Conservation (phyloP, 2,329 filamentous ascomycete species). For the Cordyceps cateniannulata region DNA sequence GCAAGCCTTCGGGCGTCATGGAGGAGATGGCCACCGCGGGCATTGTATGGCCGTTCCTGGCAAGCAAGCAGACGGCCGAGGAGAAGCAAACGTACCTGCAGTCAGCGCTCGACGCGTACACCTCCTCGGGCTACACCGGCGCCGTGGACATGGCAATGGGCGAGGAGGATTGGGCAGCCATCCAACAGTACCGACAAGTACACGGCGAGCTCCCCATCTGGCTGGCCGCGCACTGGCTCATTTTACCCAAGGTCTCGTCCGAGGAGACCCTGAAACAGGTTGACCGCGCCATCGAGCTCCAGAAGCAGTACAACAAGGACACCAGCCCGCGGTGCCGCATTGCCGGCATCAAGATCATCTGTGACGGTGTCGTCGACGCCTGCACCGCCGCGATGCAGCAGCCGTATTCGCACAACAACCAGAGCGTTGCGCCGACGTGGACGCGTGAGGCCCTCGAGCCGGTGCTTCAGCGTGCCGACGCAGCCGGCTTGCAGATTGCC, state of each 20-base stretch:
- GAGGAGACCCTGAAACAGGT: conserved; percentile 34
- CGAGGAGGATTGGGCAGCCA: conserved; percentile 36
- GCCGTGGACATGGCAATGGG: conserved; percentile 51
- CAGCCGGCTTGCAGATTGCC: conserved; percentile 43
- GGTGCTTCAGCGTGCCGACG: conserved; percentile 46
- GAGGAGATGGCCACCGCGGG: conserved; percentile 37
- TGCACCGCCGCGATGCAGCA: conserved; percentile 54
- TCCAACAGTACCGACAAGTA: conserved; percentile 29
- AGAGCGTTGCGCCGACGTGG: conserved; percentile 46
- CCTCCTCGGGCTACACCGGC: conserved; percentile 40
- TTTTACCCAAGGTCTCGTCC: conserved; percentile 28
- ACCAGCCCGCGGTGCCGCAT: conserved; percentile 38
- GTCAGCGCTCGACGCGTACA: conserved; percentile 39
- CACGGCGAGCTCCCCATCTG: conserved; percentile 31
- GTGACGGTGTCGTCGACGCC: conserved; percentile 56
- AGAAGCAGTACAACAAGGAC: conserved; percentile 21
- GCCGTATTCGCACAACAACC: conserved; percentile 45
- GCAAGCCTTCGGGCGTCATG: conserved; percentile 38
- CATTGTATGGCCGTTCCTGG: conserved; percentile 43
- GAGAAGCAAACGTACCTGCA: conserved; percentile 35
- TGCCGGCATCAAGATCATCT: conserved; percentile 56
- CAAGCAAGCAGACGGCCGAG: conserved; percentile 31
- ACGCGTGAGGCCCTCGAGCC: conserved; percentile 43
- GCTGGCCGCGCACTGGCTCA: conserved; percentile 44
- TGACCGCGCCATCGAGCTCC: conserved; percentile 37